phyloP scores from a whole-genome alignment of 352 stramenopile genomes.

The Phytophthora capsici region DNA sequence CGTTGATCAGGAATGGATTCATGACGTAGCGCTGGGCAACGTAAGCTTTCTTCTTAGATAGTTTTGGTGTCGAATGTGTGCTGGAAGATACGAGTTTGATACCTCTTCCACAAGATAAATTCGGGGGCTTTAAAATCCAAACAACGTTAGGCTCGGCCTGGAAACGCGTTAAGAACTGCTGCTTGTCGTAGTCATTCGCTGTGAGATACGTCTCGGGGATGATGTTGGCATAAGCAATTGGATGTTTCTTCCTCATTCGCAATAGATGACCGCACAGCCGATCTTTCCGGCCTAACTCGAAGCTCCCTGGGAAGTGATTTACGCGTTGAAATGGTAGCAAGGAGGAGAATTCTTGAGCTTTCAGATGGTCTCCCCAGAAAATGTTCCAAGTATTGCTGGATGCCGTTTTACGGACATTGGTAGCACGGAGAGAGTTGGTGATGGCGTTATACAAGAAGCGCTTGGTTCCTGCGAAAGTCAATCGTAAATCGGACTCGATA shows the following conservation, averaged over 20 bases:
- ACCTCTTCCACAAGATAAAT: constrained; percentile 75
- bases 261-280: constrained; percentile 65
- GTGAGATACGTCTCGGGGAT: constrained; percentile 84
- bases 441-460: constrained; percentile 85
- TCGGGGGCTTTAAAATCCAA: constrained; percentile 87
- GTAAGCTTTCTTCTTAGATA: constrained; percentile 77
- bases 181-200: constrained; percentile 67
- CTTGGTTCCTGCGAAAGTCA: constrained; percentile 69
- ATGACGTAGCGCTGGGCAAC: constrained; percentile 80
- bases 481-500: constrained; percentile 31
- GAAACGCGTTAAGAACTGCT: constrained; percentile 67
- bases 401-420: constrained; percentile 44
- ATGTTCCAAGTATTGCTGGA: constrained; percentile 60
- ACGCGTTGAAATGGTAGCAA: constrained; percentile 64
- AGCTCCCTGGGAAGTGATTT: constrained; percentile 83
- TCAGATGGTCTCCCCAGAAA: constrained; percentile 79
- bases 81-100: constrained; percentile 74
- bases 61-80: constrained; percentile 47
- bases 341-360: constrained; percentile 43
- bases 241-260: constrained; percentile 69
- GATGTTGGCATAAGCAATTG: constrained; percentile 48
- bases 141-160: constrained; percentile 48
- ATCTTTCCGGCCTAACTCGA: constrained; percentile 82
- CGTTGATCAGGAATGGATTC: constrained; percentile 87
- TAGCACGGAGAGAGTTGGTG: constrained; percentile 55